phyloP scores from a whole-genome alignment of 2,329 filamentous ascomycete species.

The Aspergillus pseudoviridinutans region DNA sequence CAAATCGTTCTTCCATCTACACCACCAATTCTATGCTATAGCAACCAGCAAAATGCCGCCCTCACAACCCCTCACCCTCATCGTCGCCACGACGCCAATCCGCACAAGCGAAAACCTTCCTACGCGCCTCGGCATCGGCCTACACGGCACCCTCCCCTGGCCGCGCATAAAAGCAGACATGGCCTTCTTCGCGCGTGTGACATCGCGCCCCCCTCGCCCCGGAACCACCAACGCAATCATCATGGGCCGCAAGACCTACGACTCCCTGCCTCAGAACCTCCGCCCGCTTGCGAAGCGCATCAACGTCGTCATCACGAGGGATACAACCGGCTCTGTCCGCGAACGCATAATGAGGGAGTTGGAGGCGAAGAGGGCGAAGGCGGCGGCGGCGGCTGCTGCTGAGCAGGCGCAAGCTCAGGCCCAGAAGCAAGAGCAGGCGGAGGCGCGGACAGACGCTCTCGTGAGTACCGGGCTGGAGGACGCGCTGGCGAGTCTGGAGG shows the following conservation, averaged over 20 bases:
- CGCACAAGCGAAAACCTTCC: slow-evolving; percentile 70
- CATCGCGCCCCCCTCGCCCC: slow-evolving; percentile 53
- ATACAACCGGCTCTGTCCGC: slow-evolving; percentile 26
- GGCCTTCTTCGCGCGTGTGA: slow-evolving; percentile 90
- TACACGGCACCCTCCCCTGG: slow-evolving; percentile 78
- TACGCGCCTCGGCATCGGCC: slow-evolving; percentile 78
- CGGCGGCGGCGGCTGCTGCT: slow-evolving; percentile 5
- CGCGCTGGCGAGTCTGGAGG: slow-evolving; percentile 47
- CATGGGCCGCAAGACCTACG: slow-evolving; percentile 98
- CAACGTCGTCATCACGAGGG: slow-evolving; percentile 74
- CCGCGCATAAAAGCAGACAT: slow-evolving; percentile 84
- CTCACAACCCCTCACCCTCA: slow-evolving; percentile 67
- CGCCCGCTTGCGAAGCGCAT: slow-evolving; percentile 74
- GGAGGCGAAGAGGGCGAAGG: slow-evolving; percentile 23
- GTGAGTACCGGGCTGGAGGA: slow-evolving; percentile 57
- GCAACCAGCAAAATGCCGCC: slow-evolving; percentile 20
- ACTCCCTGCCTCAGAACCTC: slow-evolving; percentile 75
- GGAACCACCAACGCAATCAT: slow-evolving; percentile 67
- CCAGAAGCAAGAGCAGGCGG: slow-evolving; percentile 5
- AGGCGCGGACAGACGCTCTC: slow-evolving; percentile 38
- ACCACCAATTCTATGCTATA: neutral
- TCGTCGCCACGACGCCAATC: slow-evolving; percentile 77
- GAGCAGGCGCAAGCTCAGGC: slow-evolving; percentile 4
- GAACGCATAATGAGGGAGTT: slow-evolving; percentile 34
- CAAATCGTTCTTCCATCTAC: too few species aligned